phyloP scores from a whole-genome alignment of 257 asterid genomes.

The Solanum dulcamara region DNA sequence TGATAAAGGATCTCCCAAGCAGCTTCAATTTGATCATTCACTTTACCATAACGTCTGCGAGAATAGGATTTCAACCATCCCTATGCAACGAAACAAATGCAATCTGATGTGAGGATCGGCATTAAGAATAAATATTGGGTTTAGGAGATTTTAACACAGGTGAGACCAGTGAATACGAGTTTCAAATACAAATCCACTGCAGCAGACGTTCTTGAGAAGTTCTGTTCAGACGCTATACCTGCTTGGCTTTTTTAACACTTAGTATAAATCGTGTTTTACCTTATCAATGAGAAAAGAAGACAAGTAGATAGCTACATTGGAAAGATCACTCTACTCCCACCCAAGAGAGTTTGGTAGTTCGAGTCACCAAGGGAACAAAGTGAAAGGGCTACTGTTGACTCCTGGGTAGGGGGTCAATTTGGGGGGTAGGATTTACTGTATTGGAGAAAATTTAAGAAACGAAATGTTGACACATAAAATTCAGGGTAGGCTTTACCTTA shows the following conservation, averaged over 20 bases:
- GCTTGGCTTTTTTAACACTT: neutral
- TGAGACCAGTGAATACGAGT: neutral
- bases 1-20: constrained; percentile 85
- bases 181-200: neutral
- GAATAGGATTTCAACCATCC: constrained; percentile 74
- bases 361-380: neutral
- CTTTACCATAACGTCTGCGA: constrained; percentile 87
- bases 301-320: neutral
- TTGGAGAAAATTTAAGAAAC: too few relatives aligned
- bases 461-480: neutral
- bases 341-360: neutral
- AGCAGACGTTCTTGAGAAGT: neutral
- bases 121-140: neutral
- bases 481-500: neutral
- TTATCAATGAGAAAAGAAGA: neutral
- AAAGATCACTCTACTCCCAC: neutral
- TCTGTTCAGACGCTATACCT: neutral
- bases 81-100: constrained; percentile 28
- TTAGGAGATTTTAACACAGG: neutral
- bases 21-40: constrained; percentile 43
- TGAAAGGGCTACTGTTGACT: neutral
- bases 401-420: neutral
- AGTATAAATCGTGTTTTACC: neutral
- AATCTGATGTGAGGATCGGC: neutral
- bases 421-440: neutral